Conservation (phyloP, 441 rosid species). For the Gossypium trilobum region DNA sequence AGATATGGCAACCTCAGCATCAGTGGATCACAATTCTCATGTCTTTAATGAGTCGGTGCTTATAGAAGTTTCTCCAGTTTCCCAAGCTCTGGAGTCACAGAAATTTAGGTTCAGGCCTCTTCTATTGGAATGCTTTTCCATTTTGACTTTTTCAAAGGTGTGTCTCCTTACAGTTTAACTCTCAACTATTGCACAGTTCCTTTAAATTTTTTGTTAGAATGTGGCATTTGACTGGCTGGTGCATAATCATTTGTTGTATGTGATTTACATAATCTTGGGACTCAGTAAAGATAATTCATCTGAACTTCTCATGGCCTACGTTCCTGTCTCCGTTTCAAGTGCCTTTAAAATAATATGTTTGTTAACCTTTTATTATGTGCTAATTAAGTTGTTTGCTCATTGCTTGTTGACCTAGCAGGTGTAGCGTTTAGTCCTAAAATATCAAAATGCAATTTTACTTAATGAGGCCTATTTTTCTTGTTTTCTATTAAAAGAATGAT, state of each 20-base stretch:
- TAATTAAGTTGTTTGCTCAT: not conserved
- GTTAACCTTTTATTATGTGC: not conserved
- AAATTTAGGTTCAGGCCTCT: conserved; percentile 79
- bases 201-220: not conserved
- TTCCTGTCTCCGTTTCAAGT: not conserved
- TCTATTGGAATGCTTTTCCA: conserved; percentile 45
- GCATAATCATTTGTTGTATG: not conserved
- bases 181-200: conserved; percentile 3
- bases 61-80: conserved; percentile 50
- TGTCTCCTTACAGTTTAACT: conserved; percentile 14
- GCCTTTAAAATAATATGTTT: not conserved
- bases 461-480: not conserved
- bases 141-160: conserved; percentile 60
- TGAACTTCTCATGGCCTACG: not conserved
- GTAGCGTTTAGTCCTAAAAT: not conserved
- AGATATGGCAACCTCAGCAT: conserved; percentile 20
- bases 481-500: conserved; percentile 2
- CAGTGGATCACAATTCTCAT: conserved; percentile 29
- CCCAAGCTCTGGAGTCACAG: conserved; percentile 50
- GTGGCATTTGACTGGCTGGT: not conserved
- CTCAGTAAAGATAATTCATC: not conserved
- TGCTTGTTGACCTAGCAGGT: not conserved
- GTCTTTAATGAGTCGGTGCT: conserved; percentile 28
- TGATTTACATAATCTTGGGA: not conserved
- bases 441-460: not conserved